Conservation (phyloP, 192 early-diverging fungal genomes). For the Coemansia sp. region DNA sequence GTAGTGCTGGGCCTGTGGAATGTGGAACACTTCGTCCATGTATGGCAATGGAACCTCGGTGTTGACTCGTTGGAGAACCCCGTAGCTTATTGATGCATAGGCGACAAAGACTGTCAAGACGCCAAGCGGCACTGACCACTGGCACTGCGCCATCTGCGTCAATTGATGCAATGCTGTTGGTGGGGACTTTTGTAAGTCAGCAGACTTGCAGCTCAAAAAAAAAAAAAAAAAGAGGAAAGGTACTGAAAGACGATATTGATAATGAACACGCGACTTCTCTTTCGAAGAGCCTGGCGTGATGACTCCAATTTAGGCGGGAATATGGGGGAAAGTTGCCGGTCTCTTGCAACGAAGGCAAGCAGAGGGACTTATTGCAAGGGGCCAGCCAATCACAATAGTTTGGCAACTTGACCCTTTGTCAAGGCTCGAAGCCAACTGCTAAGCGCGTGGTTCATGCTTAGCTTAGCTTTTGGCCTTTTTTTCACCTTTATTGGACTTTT, state of each 20-base stretch:
- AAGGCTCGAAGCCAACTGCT: background rate
- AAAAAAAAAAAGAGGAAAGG: background rate
- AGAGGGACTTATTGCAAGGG: background rate
- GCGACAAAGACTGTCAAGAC: conserved; percentile 20
- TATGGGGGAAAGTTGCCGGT: background rate
- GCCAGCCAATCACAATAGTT: background rate
- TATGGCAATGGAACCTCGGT: conserved; percentile 28
- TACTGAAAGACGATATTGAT: background rate
- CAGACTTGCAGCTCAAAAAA: background rate
- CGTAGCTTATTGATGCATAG: conserved; percentile 33
- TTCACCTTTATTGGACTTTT: background rate
- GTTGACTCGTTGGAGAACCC: conserved; percentile 29
- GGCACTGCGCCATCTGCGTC: conserved; percentile 2
- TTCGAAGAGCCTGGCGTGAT: background rate
- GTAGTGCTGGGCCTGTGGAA: conserved; percentile 89
- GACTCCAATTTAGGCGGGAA: conserved; percentile 1
- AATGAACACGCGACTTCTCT: background rate
- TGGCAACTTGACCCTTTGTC: background rate
- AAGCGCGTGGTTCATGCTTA: background rate
- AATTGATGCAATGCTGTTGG: no score
- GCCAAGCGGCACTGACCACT: background rate
- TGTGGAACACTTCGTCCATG: conserved; percentile 94
- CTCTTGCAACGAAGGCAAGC: background rate
- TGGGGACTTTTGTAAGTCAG: background rate
- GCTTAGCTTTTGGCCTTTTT: conserved; percentile 21